Conservation (phyloP, 1,284 basidiomycete genomes). For the Ganoderma lingzhi region DNA sequence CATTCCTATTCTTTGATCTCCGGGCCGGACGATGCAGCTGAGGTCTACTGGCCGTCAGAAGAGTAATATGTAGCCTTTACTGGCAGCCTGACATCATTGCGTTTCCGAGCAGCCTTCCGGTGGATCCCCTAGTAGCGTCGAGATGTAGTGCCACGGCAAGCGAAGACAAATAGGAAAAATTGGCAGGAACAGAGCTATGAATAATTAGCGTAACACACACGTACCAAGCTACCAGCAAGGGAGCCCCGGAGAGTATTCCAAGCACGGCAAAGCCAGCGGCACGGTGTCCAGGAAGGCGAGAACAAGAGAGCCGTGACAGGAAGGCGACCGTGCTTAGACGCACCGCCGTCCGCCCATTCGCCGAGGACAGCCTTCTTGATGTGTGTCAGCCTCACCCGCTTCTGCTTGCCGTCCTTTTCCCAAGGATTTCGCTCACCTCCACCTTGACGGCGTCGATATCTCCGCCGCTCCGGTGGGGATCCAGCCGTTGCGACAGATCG, state of each 20-base stretch:
- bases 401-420: conserved; percentile 31
- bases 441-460: conserved; percentile 33
- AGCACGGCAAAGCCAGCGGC: background rate
- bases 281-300: conserved; percentile 17
- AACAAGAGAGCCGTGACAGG: background rate
- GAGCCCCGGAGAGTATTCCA: background rate
- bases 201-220: background rate
- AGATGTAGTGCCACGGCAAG: background rate
- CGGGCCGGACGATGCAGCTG: no score
- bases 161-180: background rate
- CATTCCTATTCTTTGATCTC: no score
- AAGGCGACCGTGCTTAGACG: conserved; percentile 20
- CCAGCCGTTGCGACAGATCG: conserved; percentile 30
- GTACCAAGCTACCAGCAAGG: background rate
- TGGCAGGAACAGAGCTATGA: no score
- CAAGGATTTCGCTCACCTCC: conserved; percentile 29
- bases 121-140: background rate
- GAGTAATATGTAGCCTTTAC: no score
- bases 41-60: no score
- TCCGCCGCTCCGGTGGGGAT: conserved; percentile 29
- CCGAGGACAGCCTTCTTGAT: conserved; percentile 18
- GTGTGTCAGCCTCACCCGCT: conserved; percentile 28
- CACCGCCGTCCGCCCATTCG: conserved; percentile 27
- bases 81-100: no score
- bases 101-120: no score